A percentile compares a stretch with the other conserved stretches of the same genome.
Conservation (phyloP, 129 eudicot species). For the Lonicera japonica region DNA sequence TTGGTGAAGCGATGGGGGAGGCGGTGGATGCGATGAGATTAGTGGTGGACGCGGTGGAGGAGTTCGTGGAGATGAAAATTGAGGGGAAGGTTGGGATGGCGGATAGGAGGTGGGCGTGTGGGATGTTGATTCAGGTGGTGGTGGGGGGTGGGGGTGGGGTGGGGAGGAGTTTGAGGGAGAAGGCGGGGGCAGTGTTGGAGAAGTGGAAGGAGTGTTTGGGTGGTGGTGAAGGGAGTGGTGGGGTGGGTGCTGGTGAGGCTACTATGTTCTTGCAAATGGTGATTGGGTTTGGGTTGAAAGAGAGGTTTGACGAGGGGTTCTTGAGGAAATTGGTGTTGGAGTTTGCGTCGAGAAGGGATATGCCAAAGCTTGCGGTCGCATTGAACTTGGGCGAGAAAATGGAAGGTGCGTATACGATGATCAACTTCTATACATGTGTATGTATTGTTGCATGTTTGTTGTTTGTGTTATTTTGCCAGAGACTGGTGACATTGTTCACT, state of each 20-base stretch:
- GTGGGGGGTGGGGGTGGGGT: slow-evolving; percentile 16
- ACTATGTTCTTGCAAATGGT: slow-evolving; percentile 47
- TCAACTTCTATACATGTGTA: neutral
- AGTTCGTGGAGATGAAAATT: slow-evolving; percentile 32
- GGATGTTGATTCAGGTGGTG: slow-evolving; percentile 25
- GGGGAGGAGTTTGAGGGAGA: slow-evolving; percentile 18
- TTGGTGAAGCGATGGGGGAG: slow-evolving; percentile 25
- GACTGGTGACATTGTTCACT: no score
- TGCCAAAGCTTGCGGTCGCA: slow-evolving; percentile 44
- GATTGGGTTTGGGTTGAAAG: slow-evolving; percentile 46
- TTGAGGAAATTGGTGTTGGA: slow-evolving; percentile 43
- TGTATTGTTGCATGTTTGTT: neutral
- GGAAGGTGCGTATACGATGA: slow-evolving; percentile 22
- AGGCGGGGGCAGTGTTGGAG: slow-evolving; percentile 38
- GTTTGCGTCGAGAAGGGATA: slow-evolving; percentile 43
- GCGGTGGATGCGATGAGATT: slow-evolving; percentile 34
- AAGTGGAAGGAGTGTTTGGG: slow-evolving; percentile 47
- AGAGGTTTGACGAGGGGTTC: slow-evolving; percentile 31
- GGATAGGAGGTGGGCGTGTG: slow-evolving; percentile 52
- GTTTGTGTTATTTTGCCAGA: no score
- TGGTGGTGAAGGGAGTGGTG: slow-evolving; percentile 35
- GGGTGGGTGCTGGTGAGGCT: slow-evolving; percentile 52
- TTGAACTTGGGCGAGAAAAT: slow-evolving; percentile 40
- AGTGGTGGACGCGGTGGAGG: slow-evolving; percentile 51
- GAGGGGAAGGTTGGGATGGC: slow-evolving; percentile 39